A percentile compares a stretch with the other conserved stretches of the same genome.
Evolutionary conservation across 306 rosid genomes (phyloP).

Genomic region (Gynostemma pentaphyllum): DNA sequence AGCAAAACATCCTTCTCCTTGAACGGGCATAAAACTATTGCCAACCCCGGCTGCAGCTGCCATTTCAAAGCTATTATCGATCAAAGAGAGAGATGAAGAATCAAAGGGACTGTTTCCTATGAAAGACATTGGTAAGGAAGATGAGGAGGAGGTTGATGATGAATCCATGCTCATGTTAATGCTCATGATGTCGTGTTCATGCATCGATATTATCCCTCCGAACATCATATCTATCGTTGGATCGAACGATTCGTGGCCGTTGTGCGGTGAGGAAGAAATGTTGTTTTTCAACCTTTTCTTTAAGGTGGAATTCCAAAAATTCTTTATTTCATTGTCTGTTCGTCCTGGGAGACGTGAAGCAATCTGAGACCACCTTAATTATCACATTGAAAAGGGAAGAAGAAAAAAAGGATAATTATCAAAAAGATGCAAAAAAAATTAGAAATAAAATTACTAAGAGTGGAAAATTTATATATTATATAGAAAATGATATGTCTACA

Average conservation of each 20-base stretch:
- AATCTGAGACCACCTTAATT: slow-evolving; percentile 86
- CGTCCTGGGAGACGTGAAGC: slow-evolving; percentile 96
- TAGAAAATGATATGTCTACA: too few relatives aligned
- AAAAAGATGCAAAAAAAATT: background rate
- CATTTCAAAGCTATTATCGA: slow-evolving; percentile 30
- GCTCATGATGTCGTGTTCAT: slow-evolving; percentile 26
- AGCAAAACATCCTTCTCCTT: slow-evolving; percentile 28
- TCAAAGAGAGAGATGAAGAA: slow-evolving; percentile 27
- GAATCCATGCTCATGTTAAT: slow-evolving; percentile 60
- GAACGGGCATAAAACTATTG: slow-evolving; percentile 23
- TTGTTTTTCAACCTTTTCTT: slow-evolving; percentile 55
- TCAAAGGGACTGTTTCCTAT: slow-evolving; percentile 26
- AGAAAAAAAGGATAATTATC: background rate
- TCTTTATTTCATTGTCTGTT: slow-evolving; percentile 89
- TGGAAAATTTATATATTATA: too few relatives aligned
- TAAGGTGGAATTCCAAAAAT: slow-evolving; percentile 84
- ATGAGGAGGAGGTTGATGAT: slow-evolving; percentile 49
- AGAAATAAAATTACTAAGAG: too few relatives aligned
- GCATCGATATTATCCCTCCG: slow-evolving; percentile 27
- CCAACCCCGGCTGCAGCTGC: slow-evolving; percentile 2
- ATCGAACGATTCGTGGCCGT: slow-evolving; percentile 33
- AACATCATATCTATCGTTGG: slow-evolving; percentile 20
- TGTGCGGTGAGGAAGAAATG: slow-evolving; percentile 38
- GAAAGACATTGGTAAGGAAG: slow-evolving; percentile 22
- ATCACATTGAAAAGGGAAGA: too few relatives aligned